These are phyloP conservation scores for Phytopythium sindhum DNA, from an alignment of 352 stramenopile genomes.

Conservation along the genomic window DNA sequence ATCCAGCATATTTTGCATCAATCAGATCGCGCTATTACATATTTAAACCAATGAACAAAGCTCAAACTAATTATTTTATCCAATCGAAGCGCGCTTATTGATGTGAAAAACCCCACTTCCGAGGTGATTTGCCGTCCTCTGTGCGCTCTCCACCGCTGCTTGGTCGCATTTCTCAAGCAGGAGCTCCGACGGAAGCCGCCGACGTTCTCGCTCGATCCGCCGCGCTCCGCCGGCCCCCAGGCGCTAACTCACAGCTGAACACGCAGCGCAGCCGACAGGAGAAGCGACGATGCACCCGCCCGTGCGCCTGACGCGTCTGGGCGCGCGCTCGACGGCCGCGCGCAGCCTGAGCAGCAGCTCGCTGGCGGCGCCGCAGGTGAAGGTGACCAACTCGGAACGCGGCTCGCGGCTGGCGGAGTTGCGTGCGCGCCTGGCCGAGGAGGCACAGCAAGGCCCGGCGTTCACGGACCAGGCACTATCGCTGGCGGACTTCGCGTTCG, in stretches of 20 bases:
- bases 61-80: not conserved
- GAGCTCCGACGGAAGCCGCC: not conserved
- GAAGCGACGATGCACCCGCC: not conserved
- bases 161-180: slow-evolving; percentile 1
- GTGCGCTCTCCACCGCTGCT: not conserved
- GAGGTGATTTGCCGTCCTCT: not conserved
- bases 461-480: slow-evolving; percentile 64
- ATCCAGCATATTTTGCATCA: not conserved
- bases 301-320: not conserved
- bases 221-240: not conserved
- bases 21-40: not conserved
- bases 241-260: not conserved
- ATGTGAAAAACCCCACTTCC: not conserved
- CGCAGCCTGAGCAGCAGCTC: slow-evolving; percentile 22
- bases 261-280: not conserved
- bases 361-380: slow-evolving; percentile 38
- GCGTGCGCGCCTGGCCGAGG: slow-evolving; percentile 54
- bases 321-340: slow-evolving; percentile 7
- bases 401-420: slow-evolving; percentile 62
- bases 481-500: slow-evolving; percentile 69
- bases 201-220: not conserved
- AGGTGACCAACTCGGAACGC: slow-evolving; percentile 59
- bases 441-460: slow-evolving; percentile 51
- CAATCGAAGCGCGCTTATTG: not conserved
- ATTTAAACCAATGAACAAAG: not conserved